Evolutionary conservation across 305 asterid genomes (phyloP).

Genomic region (Fraxinus albicans): DNA sequence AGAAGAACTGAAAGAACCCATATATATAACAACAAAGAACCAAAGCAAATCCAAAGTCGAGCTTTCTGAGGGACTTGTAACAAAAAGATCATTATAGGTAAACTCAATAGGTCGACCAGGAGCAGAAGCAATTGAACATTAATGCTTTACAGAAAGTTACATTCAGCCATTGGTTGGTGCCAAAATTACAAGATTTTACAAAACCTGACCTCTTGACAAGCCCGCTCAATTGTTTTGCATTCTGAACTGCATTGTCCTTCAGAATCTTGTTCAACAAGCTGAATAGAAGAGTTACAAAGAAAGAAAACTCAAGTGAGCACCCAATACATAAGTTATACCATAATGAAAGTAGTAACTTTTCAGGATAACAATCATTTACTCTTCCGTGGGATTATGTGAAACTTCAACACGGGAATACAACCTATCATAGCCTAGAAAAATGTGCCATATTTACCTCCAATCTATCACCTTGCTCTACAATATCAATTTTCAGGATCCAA

Average conservation of each 20-base stretch:
- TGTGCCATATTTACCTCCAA: constrained; percentile 50
- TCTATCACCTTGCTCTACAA: constrained; percentile 76
- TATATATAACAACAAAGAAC: neutral
- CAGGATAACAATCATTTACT: neutral
- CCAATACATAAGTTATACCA: neutral
- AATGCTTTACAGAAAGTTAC: neutral
- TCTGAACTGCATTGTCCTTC: constrained; percentile 92
- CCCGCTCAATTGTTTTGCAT: constrained; percentile 91
- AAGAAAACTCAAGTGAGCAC: constrained; percentile 9
- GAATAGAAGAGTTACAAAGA: constrained; percentile 30
- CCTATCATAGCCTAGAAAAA: neutral
- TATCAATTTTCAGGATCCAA: constrained; percentile 95
- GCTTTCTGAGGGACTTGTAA: neutral
- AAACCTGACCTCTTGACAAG: constrained; percentile 86
- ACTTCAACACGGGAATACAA: neutral
- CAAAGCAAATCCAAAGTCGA: neutral
- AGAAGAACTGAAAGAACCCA: neutral
- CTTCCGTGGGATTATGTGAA: neutral
- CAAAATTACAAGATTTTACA: neutral
- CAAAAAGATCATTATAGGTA: neutral
- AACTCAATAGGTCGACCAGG: neutral
- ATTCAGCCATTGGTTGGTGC: neutral
- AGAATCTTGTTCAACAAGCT: constrained; percentile 92
- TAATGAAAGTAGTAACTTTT: neutral
- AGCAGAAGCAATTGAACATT: neutral